phyloP scores from a whole-genome alignment of 164 flowering plant species.

The Tinospora cordifolia region DNA sequence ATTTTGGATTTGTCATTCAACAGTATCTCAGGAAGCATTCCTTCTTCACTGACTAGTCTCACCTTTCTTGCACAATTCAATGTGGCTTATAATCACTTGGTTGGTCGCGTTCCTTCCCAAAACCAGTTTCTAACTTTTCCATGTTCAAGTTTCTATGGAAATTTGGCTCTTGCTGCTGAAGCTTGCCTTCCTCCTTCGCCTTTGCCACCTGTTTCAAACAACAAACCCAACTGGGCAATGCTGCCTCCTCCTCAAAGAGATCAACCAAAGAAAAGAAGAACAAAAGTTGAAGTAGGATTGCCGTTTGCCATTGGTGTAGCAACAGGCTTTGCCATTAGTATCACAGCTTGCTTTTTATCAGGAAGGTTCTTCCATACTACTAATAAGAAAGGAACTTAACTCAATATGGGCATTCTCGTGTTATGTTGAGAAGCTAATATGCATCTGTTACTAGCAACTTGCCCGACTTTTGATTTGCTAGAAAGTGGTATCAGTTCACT shows the following conservation, averaged over 20 bases:
- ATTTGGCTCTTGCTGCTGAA: not conserved
- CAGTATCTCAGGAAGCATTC: constrained; percentile 20
- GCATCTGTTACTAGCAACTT: too few species aligned
- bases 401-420: not conserved
- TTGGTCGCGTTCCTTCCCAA: constrained; percentile 4
- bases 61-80: constrained; percentile 19
- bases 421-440: not conserved
- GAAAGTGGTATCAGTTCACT: too few species aligned
- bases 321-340: not conserved
- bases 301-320: constrained; percentile 8
- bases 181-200: not conserved
- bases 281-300: not conserved
- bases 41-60: constrained; percentile 16
- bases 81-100: constrained; percentile 9
- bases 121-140: constrained; percentile 12
- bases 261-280: not conserved
- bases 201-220: not conserved
- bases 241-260: not conserved
- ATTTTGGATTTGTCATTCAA: constrained; percentile 20
- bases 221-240: not conserved
- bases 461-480: too few species aligned
- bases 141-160: constrained; percentile 14
- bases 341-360: constrained; percentile 1
- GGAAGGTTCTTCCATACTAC: not conserved
- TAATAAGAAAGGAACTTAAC: not conserved